phyloP scores from a whole-genome alignment of 495 filamentous ascomycete genomes.

The Hyaloscypha finlandica region DNA sequence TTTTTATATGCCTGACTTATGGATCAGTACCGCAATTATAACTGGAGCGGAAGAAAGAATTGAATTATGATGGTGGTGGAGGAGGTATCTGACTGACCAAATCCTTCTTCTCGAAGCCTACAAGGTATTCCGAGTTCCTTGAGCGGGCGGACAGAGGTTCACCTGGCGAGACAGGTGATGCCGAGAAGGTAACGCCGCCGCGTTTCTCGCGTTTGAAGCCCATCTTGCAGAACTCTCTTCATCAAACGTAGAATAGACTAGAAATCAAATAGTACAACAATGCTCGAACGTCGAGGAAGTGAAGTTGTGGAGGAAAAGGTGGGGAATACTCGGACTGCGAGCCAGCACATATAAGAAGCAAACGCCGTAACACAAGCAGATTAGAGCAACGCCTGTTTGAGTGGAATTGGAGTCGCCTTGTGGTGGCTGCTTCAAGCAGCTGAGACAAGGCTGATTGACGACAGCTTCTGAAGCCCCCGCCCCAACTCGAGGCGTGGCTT shows the following conservation, averaged over 20 bases:
- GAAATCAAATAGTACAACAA: too few relatives aligned
- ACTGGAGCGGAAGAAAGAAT: neutral
- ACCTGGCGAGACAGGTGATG: neutral
- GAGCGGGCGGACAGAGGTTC: too few relatives aligned
- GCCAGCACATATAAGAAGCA: neutral
- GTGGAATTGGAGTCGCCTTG: too few relatives aligned
- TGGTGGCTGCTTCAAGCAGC: too few relatives aligned
- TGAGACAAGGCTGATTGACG: too few relatives aligned
- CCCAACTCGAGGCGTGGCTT: too few relatives aligned
- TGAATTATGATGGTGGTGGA: neutral
- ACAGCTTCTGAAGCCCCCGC: too few relatives aligned
- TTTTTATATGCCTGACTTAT: slow-evolving; percentile 18
- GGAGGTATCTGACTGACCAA: slow-evolving; percentile 3
- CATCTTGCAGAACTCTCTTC: slow-evolving; percentile 12
- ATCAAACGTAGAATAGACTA: too few relatives aligned
- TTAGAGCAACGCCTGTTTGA: too few relatives aligned
- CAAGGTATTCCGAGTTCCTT: neutral
- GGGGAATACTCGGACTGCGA: neutral
- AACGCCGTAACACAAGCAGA: too few relatives aligned
- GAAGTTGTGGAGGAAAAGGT: neutral
- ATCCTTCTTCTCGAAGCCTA: slow-evolving; percentile 20
- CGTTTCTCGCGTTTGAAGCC: slow-evolving; percentile 9
- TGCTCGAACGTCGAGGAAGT: too few relatives aligned
- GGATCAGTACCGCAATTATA: neutral
- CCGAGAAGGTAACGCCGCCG: neutral